Evolutionary conservation across 495 filamentous ascomycete genomes (phyloP).

Genomic region (Pseudomonodictys pantanalensis): DNA sequence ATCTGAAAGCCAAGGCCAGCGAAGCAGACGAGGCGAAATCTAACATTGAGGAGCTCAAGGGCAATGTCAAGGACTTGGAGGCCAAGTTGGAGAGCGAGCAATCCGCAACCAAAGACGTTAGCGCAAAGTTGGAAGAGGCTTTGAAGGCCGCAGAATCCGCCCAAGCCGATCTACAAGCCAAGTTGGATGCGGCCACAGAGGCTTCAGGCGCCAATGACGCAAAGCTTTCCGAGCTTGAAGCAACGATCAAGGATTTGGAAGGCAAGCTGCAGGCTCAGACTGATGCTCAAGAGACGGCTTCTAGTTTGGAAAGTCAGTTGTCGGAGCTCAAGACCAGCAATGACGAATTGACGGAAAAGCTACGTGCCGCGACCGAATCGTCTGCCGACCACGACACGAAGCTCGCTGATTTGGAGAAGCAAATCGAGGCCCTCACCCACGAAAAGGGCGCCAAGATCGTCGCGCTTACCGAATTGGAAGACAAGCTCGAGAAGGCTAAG

Average conservation of each 20-base stretch:
- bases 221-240: neutral
- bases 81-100: too few species aligned
- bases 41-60: slow-evolving; percentile 1
- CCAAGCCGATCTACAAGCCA: neutral
- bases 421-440: neutral
- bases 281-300: neutral
- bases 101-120: too few species aligned
- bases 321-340: neutral
- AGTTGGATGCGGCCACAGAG: neutral
- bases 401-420: neutral
- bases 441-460: neutral
- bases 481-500: neutral
- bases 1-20: neutral
- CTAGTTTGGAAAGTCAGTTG: too few species aligned
- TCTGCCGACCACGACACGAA: neutral
- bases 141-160: neutral
- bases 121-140: too few species aligned
- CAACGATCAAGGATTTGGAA: neutral
- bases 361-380: neutral
- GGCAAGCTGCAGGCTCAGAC: neutral
- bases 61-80: too few species aligned
- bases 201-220: neutral
- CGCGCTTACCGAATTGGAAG: neutral
- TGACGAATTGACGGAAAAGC: neutral
- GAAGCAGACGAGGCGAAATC: neutral